Evolutionary conservation across 768 basidiomycete species (phyloP).

Genomic region (Mycena filopes): DNA sequence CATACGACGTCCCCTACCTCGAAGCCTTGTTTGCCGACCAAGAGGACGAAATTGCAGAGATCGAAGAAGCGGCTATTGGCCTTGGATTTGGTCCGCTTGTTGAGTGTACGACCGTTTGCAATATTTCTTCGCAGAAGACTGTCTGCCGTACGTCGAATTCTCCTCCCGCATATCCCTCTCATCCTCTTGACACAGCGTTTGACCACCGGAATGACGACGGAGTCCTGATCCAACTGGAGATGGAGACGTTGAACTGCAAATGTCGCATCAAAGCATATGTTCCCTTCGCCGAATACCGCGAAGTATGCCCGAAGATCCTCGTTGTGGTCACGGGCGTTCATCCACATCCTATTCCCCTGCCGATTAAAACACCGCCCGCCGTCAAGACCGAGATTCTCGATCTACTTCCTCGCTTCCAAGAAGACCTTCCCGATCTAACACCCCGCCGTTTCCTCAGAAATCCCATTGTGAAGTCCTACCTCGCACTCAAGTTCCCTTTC

Average conservation of each 20-base stretch:
- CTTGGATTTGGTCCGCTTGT: too few species aligned
- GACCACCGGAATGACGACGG: slow-evolving; percentile 26
- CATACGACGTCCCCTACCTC: slow-evolving; percentile 36
- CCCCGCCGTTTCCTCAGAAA: slow-evolving; percentile 37
- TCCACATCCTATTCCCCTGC: slow-evolving; percentile 36
- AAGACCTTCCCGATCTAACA: slow-evolving; percentile 40
- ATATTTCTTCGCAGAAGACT: slow-evolving; percentile 28
- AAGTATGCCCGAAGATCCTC: slow-evolving; percentile 30
- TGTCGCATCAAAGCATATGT: too few species aligned
- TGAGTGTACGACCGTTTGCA: slow-evolving; percentile 34
- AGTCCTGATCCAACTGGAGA: too few species aligned
- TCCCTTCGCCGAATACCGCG: too few species aligned
- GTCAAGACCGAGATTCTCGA: slow-evolving; percentile 21
- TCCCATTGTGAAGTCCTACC: slow-evolving; percentile 29
- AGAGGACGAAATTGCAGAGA: slow-evolving; percentile 33
- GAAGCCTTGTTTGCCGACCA: slow-evolving; percentile 36
- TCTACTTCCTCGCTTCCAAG: slow-evolving; percentile 21
- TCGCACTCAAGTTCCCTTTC: slow-evolving; percentile 25
- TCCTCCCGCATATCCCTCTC: too few species aligned
- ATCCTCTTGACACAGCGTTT: too few species aligned
- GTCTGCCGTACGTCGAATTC: slow-evolving; percentile 35
- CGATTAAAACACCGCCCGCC: slow-evolving; percentile 33
- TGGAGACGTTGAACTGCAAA: too few species aligned
- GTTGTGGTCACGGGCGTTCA: slow-evolving; percentile 28
- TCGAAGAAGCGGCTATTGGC: slow-evolving; percentile 35